These are phyloP conservation scores for Eucalyptus erythrocorys DNA, from an alignment of 345 rosid genomes.

Conservation along the genomic window DNA sequence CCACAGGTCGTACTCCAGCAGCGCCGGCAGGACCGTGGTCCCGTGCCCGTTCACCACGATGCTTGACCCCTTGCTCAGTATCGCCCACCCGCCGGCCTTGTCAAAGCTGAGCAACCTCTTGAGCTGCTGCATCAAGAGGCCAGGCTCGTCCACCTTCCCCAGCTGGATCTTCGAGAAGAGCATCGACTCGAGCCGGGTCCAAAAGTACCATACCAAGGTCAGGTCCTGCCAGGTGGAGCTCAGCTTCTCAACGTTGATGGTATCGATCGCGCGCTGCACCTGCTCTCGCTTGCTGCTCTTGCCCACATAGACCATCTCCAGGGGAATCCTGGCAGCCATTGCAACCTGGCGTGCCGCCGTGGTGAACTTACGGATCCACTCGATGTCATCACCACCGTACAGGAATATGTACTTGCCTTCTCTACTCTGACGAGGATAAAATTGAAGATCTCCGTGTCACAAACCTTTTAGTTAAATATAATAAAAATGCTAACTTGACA, in stretches of 20 bases:
- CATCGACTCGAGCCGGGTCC: constrained; percentile 90
- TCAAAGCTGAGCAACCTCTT: constrained; percentile 78
- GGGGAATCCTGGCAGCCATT: constrained; percentile 28
- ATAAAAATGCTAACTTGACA: not conserved
- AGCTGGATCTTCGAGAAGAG: constrained; percentile 82
- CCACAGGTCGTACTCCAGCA: constrained; percentile 61
- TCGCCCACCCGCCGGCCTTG: constrained; percentile 77
- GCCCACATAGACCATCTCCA: constrained; percentile 79
- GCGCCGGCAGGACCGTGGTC: constrained; percentile 29
- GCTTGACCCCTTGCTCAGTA: constrained; percentile 50
- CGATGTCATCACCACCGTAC: constrained; percentile 84
- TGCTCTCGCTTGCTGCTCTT: constrained; percentile 63
- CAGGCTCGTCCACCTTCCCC: constrained; percentile 53
- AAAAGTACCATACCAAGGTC: constrained; percentile 82
- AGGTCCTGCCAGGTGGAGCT: constrained; percentile 50
- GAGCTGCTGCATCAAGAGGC: constrained; percentile 59
- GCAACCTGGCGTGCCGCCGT: constrained; percentile 42
- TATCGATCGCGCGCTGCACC: constrained; percentile 24
- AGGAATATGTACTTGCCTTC: constrained; percentile 77
- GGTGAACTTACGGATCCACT: constrained; percentile 76
- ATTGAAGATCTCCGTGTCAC: not conserved
- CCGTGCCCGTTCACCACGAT: constrained; percentile 49
- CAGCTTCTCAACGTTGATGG: constrained; percentile 37
- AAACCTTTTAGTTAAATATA: not conserved
- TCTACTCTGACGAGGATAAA: constrained; percentile 25